Evolutionary conservation across 2,329 filamentous ascomycete genomes (phyloP).

Genomic region (Alternaria triticina): DNA sequence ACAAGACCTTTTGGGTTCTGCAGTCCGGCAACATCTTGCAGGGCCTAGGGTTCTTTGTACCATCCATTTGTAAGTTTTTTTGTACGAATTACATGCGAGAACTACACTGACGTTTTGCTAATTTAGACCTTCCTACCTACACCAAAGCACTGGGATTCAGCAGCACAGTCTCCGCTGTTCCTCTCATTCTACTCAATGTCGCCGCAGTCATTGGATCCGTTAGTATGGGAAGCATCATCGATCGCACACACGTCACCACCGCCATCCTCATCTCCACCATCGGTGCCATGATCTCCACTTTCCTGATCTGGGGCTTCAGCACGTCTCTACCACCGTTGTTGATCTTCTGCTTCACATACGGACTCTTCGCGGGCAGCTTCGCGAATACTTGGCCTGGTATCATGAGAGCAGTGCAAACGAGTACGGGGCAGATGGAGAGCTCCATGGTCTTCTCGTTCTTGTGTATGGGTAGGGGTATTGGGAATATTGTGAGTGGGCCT

Average conservation of each 20-base stretch:
- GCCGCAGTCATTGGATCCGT: constrained; percentile 46
- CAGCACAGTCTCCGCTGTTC: constrained; percentile 32
- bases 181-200: constrained; percentile 47
- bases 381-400: constrained; percentile 34
- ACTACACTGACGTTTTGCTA: background rate
- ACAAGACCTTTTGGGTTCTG: constrained; percentile 40
- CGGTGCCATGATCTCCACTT: constrained; percentile 50
- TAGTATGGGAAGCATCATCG: constrained; percentile 48
- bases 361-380: constrained; percentile 42
- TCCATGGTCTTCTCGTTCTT: constrained; percentile 56
- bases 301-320: constrained; percentile 57
- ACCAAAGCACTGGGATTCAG: constrained; percentile 36
- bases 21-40: constrained; percentile 46
- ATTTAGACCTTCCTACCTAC: constrained; percentile 39
- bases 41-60: constrained; percentile 50
- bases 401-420: constrained; percentile 29
- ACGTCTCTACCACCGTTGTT: constrained; percentile 44
- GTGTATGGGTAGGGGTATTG: constrained; percentile 57
- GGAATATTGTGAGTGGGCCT: constrained; percentile 58
- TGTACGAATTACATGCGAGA: background rate
- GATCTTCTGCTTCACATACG: constrained; percentile 43
- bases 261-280: constrained; percentile 52
- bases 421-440: constrained; percentile 29
- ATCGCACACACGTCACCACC: constrained; percentile 51
- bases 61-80: constrained; percentile 39